Evolutionary conservation across 495 filamentous ascomycete species (phyloP), one percentile per base, ranked within the genome.

Genomic region (Pyrenula massariospora): DNA sequence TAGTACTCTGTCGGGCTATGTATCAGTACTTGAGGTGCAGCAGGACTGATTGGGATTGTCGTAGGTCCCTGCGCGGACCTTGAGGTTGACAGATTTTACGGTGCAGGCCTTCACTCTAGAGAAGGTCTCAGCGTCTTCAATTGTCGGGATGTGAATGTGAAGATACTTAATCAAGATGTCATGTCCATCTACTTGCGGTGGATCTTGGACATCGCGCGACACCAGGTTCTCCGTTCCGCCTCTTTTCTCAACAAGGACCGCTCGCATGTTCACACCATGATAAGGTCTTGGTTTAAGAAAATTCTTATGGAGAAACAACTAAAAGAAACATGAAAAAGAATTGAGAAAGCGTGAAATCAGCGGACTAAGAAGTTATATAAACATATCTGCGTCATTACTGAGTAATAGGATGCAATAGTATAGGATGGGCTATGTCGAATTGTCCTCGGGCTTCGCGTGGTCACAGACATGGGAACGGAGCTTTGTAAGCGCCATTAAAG

Each of bases 11-110:
- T 3, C n/a, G 10, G 15, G 31, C 5, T 5, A 42, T 42, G 8
- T 42, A 15, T 42, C 31, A 42, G 31, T 8, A 42, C 8, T 5
- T 8, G 31, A 42, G 5, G 31, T 42, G 31, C 31, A 60, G 58
- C 58, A 19, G 65, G 67, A 53, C 63, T 65, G 58, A n/a, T n/a
- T n/a, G n/a, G n/a, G n/a, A n/a, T 69, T 66, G 55, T 71, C 68
- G 54, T 71, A 69, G 3, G 58, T 60, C 21, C 62, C 62, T 24
- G 58, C 58, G 19, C 68, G 62, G 42, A 71, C 64, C 56, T 71
- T 71, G 2, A 57, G 64, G 54, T 71, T 66, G 56, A 71, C 58
- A 22, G 68, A 66, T 54, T 68, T 69, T 19, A 69, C 63, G 10
- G 66, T 66, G 57, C 55, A 64, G 19, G 58, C 63, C 59, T 42